Evolutionary conservation across 257 asterid species (phyloP).

Genomic region (Solanum tarapatanum): DNA sequence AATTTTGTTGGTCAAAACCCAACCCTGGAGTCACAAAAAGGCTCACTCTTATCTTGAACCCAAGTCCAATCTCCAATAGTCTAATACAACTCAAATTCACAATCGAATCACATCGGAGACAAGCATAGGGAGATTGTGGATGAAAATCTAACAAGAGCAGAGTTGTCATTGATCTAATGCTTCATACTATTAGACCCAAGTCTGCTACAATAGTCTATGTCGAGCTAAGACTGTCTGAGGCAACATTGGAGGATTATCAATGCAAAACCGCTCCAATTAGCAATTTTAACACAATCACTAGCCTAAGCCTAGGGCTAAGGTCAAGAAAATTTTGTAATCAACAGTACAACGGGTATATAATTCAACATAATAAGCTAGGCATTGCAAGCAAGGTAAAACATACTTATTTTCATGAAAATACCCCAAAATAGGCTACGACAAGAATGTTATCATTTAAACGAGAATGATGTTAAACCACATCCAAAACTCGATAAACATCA

Average conservation of each 20-base stretch:
- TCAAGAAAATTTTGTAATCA: background rate
- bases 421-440: background rate
- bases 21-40: background rate
- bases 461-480: background rate
- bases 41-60: background rate
- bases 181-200: too few relatives aligned
- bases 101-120: too few relatives aligned
- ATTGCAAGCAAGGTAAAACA: background rate
- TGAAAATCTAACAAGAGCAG: background rate
- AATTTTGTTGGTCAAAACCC: background rate
- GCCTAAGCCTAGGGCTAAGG: background rate
- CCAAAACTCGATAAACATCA: background rate
- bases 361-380: background rate
- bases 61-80: background rate
- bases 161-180: background rate
- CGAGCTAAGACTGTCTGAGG: background rate
- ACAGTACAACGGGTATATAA: too few relatives aligned
- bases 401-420: background rate
- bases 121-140: background rate
- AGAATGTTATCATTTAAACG: too few relatives aligned
- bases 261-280: background rate
- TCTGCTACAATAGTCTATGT: background rate
- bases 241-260: background rate
- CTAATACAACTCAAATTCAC: background rate
- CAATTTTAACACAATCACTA: background rate